A percentile compares a stretch with the other conserved stretches of the same genome.
Conservation (phyloP, 768 basidiomycete genomes). For the Tulasnella sp. region DNA sequence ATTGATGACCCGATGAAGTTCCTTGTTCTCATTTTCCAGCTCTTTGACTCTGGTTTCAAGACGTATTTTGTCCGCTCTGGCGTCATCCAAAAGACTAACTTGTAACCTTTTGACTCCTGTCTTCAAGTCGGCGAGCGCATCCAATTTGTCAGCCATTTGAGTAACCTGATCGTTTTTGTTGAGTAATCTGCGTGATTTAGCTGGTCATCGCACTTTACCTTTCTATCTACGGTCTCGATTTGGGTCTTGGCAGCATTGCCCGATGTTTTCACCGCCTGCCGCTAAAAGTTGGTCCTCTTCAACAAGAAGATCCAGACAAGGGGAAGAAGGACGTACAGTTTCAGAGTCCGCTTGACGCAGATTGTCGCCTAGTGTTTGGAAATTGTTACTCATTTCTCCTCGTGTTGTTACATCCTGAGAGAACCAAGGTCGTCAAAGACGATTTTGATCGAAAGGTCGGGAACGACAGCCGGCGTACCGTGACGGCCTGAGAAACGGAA, state of each 20-base stretch:
- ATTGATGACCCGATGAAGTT: background rate
- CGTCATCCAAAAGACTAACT: background rate
- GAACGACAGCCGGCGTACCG: background rate
- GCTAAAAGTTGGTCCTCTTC: too few species aligned
- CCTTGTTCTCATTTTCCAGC: background rate
- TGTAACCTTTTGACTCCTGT: background rate
- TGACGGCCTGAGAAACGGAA: background rate
- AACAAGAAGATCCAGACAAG: too few species aligned
- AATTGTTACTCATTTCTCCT: too few species aligned
- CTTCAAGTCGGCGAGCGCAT: background rate
- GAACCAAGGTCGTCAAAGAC: background rate
- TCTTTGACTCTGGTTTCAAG: background rate
- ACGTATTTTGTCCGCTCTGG: background rate
- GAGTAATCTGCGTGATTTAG: background rate
- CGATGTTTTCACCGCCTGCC: background rate
- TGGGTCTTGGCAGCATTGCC: background rate
- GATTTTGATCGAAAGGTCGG: background rate
- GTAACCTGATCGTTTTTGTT: background rate
- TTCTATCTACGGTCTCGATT: background rate
- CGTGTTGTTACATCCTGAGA: background rate
- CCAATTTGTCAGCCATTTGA: background rate
- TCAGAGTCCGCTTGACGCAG: too few species aligned
- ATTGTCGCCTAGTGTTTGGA: too few species aligned
- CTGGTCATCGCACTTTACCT: background rate
- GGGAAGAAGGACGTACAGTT: too few species aligned